phyloP scores from a whole-genome alignment of 306 rosid genomes.

The Cicer bijugum region DNA sequence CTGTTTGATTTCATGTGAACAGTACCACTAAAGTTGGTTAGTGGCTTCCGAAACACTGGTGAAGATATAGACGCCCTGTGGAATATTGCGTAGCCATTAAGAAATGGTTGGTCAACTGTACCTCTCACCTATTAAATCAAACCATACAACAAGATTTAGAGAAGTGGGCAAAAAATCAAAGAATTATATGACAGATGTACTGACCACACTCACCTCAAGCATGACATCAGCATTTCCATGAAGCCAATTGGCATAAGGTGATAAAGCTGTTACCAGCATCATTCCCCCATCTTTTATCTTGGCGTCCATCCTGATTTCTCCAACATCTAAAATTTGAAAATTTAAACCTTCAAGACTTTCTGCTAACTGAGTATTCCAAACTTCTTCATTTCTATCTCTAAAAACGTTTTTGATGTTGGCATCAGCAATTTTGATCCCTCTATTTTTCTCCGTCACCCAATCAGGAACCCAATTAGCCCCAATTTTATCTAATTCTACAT shows the following conservation, averaged over 20 bases:
- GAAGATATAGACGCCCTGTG: constrained; percentile 90
- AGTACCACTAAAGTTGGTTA: constrained; percentile 80
- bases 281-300: constrained; percentile 98
- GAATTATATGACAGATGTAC: constrained; percentile 23
- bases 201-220: constrained; percentile 71
- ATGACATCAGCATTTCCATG: constrained; percentile 84
- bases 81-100: constrained; percentile 90
- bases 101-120: constrained; percentile 83
- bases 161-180: constrained; percentile 15
- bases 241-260: constrained; percentile 94
- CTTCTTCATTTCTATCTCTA: constrained; percentile 76
- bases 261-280: constrained; percentile 87
- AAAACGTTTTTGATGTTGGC: constrained; percentile 56
- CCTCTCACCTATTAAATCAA: constrained; percentile 75
- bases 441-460: constrained; percentile 70
- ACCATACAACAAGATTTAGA: constrained; percentile 42
- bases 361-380: constrained; percentile 75
- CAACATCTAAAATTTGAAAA: constrained; percentile 77
- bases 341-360: constrained; percentile 85
- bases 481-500: constrained; percentile 58
- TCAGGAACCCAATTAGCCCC: constrained; percentile 62
- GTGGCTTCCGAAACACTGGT: constrained; percentile 77
- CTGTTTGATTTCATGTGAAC: constrained; percentile 83
- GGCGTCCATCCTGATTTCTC: constrained; percentile 87
- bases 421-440: constrained; percentile 53